Evolutionary conservation across 2,329 filamentous ascomycete species (phyloP).

Genomic region (Apiospora koreana): DNA sequence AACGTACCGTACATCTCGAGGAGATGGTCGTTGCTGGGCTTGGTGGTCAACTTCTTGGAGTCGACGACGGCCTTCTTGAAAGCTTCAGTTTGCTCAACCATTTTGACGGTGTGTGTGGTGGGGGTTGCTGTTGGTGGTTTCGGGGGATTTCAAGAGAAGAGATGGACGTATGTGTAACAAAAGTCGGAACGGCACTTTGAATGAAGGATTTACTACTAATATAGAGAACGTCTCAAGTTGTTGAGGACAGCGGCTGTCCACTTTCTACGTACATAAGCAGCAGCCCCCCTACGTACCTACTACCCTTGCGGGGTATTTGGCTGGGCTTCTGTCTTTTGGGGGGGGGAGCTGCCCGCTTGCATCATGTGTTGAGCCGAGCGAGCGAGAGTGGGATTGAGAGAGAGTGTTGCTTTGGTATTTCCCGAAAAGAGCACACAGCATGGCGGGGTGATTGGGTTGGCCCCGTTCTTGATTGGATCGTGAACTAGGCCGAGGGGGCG

Average conservation of each 20-base stretch:
- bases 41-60: constrained; percentile 67
- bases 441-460: neutral
- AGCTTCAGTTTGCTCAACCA: constrained; percentile 32
- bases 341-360: neutral
- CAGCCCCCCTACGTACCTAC: neutral
- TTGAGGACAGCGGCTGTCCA: neutral
- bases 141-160: neutral
- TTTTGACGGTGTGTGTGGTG: constrained; percentile 19
- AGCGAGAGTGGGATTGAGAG: neutral
- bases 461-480: constrained; percentile 10
- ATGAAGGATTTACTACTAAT: constrained; percentile 1
- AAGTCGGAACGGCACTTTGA: neutral
- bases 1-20: constrained; percentile 63
- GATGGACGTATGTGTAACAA: neutral
- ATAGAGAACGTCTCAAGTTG: constrained; percentile 1
- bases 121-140: constrained; percentile 13
- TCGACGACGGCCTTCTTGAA: constrained; percentile 62
- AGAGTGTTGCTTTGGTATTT: neutral
- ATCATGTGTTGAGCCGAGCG: constrained; percentile 6
- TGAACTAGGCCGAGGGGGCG: neutral
- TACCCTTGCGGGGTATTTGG: constrained; percentile 2
- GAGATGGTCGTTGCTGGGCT: constrained; percentile 65
- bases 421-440: neutral
- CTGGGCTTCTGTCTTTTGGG: neutral
- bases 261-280: neutral